A percentile compares a stretch with the other conserved stretches of the same genome.
Evolutionary conservation across 1,284 basidiomycete species (phyloP).

Genomic region (Coniferiporia sulphurascens): DNA sequence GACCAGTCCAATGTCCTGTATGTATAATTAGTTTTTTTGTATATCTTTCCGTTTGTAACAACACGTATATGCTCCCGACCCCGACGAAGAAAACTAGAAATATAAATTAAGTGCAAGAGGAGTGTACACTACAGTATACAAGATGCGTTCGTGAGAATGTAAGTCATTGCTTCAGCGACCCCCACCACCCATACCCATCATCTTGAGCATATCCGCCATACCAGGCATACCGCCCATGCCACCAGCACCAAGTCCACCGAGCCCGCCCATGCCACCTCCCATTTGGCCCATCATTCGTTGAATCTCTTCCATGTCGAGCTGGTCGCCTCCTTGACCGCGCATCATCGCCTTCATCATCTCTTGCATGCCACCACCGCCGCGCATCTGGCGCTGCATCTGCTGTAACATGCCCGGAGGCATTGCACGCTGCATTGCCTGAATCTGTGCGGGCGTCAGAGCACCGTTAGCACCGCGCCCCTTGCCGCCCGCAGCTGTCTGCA

Average conservation of each 20-base stretch:
- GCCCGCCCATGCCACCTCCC: constrained; percentile 58
- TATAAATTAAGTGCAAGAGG: constrained; percentile 12
- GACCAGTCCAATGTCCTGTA: background rate
- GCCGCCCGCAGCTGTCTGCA: constrained; percentile 81
- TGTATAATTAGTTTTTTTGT: background rate
- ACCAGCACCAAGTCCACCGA: constrained; percentile 52
- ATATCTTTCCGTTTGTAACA: background rate
- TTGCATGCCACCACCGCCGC: constrained; percentile 82
- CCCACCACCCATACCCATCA: constrained; percentile 72
- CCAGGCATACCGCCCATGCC: constrained; percentile 50
- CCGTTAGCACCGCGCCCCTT: constrained; percentile 81
- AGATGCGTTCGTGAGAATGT: background rate
- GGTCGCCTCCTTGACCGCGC: constrained; percentile 82
- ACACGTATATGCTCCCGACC: background rate
- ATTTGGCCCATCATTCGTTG: constrained; percentile 90
- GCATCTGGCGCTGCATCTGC: constrained; percentile 78
- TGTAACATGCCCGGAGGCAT: constrained; percentile 89
- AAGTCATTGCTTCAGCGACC: constrained; percentile 27
- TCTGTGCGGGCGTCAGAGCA: constrained; percentile 88
- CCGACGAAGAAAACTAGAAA: background rate
- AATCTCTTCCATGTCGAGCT: constrained; percentile 83
- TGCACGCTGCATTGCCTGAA: constrained; percentile 86
- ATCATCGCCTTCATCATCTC: constrained; percentile 97
- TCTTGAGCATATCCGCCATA: constrained; percentile 75
- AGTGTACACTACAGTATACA: constrained; percentile 5